Conservation (phyloP, 1,284 basidiomycete species). For the Pseudozyma tsukubaensis region DNA sequence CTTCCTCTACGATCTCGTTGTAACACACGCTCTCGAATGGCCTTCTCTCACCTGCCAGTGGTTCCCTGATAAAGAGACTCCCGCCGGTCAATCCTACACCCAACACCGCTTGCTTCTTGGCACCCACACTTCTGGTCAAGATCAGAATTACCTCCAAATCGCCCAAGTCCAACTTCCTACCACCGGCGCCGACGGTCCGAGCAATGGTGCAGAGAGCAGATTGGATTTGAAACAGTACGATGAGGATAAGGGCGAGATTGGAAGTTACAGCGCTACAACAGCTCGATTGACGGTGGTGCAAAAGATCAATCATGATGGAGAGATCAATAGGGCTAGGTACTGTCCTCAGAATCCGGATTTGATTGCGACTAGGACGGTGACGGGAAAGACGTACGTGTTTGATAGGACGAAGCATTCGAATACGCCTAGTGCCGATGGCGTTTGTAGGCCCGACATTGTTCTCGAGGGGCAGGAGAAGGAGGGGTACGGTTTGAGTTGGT, state of each 20-base stretch:
- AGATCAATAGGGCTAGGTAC: slow-evolving; percentile 96
- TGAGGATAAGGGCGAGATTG: slow-evolving; percentile 80
- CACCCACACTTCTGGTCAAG: slow-evolving; percentile 95
- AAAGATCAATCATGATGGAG: slow-evolving; percentile 93
- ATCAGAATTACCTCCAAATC: slow-evolving; percentile 95
- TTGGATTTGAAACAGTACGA: slow-evolving; percentile 86
- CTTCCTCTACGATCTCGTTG: slow-evolving; percentile 95
- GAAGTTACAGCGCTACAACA: slow-evolving; percentile 74
- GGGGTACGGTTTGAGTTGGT: slow-evolving; percentile 96
- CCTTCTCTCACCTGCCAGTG: slow-evolving; percentile 97
- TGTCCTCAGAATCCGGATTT: slow-evolving; percentile 99
- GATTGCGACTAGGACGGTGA: slow-evolving; percentile 92
- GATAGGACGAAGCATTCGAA: slow-evolving; percentile 97
- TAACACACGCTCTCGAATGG: slow-evolving; percentile 98
- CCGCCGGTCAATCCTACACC: slow-evolving; percentile 88
- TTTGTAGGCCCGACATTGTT: slow-evolving; percentile 89
- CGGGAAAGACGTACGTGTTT: slow-evolving; percentile 91
- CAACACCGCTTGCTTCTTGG: slow-evolving; percentile 93
- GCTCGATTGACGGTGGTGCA: slow-evolving; percentile 91
- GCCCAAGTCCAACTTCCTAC: slow-evolving; percentile 90
- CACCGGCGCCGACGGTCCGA: slow-evolving; percentile 52
- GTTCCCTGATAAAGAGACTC: slow-evolving; percentile 92
- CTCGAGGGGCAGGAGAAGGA: slow-evolving; percentile 90
- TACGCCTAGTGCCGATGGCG: slow-evolving; percentile 82
- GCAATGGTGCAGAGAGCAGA: slow-evolving; percentile 73